Evolutionary conservation across 441 rosid genomes (phyloP).

Genomic region (Aquilaria agallochum): DNA sequence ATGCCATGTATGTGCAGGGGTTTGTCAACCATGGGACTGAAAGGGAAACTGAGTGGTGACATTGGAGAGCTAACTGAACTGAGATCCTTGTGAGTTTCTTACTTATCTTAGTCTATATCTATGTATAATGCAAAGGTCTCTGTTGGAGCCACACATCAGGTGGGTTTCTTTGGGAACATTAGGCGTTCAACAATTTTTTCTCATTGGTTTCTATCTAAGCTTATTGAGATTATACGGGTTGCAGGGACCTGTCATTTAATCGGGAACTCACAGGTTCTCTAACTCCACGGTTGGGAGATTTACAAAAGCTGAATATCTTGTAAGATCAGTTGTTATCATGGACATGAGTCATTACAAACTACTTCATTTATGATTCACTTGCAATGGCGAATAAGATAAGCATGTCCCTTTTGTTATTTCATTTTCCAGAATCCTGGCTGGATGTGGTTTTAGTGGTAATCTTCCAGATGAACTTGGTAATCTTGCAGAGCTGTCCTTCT

Average conservation of each 20-base stretch:
- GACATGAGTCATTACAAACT: too few species aligned
- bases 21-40: conserved; percentile 73
- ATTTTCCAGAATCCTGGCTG: conserved; percentile 69
- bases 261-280: conserved; percentile 66
- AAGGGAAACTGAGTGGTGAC: conserved; percentile 79
- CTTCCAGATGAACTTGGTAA: conserved; percentile 81
- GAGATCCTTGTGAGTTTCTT: conserved; percentile 69
- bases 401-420: conserved; percentile 4
- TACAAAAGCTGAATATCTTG: conserved; percentile 72
- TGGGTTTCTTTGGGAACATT: too few species aligned
- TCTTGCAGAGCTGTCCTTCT: conserved; percentile 75
- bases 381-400: too few species aligned
- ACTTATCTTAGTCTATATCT: background rate
- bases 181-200: background rate
- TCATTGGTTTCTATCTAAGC: background rate
- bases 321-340: too few species aligned
- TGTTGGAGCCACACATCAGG: too few species aligned
- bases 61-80: conserved; percentile 77
- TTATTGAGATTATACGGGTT: background rate
- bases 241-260: conserved; percentile 89
- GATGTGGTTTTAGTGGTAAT: conserved; percentile 75
- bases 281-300: conserved; percentile 72
- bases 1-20: conserved; percentile 33
- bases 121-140: too few species aligned
- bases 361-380: too few species aligned